A percentile compares a stretch with the other conserved stretches of the same genome.
These are phyloP conservation scores for Fulvia fulva DNA, from an alignment of 2,329 filamentous ascomycete genomes.

Conservation along the genomic window DNA sequence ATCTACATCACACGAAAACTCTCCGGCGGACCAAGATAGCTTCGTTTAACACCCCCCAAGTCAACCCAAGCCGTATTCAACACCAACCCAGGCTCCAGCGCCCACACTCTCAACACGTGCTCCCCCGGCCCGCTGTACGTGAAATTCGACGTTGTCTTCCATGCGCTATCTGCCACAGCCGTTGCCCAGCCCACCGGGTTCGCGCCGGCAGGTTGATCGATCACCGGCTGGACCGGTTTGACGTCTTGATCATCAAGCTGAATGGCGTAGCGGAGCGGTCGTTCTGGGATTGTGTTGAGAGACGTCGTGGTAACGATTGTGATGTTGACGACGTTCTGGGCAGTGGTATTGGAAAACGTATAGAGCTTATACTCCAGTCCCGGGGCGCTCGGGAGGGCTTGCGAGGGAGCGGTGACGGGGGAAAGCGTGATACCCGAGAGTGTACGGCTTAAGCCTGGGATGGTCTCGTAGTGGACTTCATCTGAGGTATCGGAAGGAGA, in stretches of 20 bases:
- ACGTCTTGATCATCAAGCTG: conserved; percentile 28
- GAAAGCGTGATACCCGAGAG: conserved; percentile 34
- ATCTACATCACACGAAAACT: conserved; percentile 19
- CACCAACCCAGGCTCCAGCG: conserved; percentile 45
- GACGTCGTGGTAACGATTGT: conserved; percentile 27
- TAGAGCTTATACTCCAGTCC: conserved; percentile 1
- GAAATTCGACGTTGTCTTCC: conserved; percentile 45
- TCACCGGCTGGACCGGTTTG: conserved; percentile 26
- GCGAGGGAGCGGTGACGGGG: conserved; percentile 45
- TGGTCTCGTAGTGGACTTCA: conserved; percentile 19
- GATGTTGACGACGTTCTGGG: conserved; percentile 39
- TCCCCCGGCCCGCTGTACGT: conserved; percentile 34
- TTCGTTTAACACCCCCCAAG: conserved; percentile 32
- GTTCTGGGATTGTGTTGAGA: conserved; percentile 27
- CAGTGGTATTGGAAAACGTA: conserved; percentile 20
- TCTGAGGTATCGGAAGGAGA: conserved; percentile 14
- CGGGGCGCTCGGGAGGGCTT: conserved; percentile 34
- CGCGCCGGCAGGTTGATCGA: conserved; percentile 25
- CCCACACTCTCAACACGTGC: conserved; percentile 45
- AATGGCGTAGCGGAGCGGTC: conserved; percentile 38
- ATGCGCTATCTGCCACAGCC: conserved; percentile 50
- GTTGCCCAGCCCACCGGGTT: conserved; percentile 47
- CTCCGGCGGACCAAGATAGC: conserved; percentile 37
- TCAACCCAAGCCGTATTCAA: conserved; percentile 36
- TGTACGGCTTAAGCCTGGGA: conserved; percentile 41